These are phyloP conservation scores for Trametes maxima DNA, from an alignment of 768 basidiomycete species.

Conservation along the genomic window DNA sequence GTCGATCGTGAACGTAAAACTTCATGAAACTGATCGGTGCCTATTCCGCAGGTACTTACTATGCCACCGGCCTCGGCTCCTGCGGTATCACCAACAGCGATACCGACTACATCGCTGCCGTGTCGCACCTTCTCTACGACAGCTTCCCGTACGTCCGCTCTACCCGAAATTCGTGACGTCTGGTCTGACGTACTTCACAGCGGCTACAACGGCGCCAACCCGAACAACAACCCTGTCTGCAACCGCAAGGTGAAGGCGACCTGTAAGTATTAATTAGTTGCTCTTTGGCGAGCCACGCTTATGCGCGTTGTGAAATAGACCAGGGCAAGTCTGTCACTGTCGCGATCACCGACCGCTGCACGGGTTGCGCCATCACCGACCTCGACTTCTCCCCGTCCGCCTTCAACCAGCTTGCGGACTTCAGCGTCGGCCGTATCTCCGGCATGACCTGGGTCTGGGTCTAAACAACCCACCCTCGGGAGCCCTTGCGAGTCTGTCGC, in stretches of 20 bases:
- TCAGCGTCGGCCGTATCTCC: slow-evolving; percentile 51
- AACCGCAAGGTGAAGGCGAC: slow-evolving; percentile 42
- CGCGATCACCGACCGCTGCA: slow-evolving; percentile 63
- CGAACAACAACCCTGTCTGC: slow-evolving; percentile 80
- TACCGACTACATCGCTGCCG: slow-evolving; percentile 57
- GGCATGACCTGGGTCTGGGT: slow-evolving; percentile 48
- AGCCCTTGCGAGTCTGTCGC: neutral
- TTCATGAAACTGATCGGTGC: slow-evolving; percentile 23
- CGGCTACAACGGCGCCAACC: slow-evolving; percentile 58
- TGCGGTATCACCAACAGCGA: slow-evolving; percentile 62
- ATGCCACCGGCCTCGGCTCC: slow-evolving; percentile 60
- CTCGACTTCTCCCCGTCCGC: slow-evolving; percentile 68
- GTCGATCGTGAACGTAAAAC: neutral
- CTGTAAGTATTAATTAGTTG: slow-evolving; percentile 45
- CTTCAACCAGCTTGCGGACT: slow-evolving; percentile 51
- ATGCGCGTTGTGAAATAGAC: slow-evolving; percentile 40
- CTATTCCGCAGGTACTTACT: slow-evolving; percentile 50
- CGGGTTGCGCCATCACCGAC: slow-evolving; percentile 49
- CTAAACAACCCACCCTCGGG: neutral
- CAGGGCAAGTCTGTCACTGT: slow-evolving; percentile 52
- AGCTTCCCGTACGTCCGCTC: slow-evolving; percentile 52
- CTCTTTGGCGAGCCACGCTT: slow-evolving; percentile 6
- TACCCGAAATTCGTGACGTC: neutral
- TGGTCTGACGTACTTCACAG: slow-evolving; percentile 36
- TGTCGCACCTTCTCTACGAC: slow-evolving; percentile 59